Evolutionary conservation across 306 rosid genomes (phyloP), one percentile per base, ranked within the genome.

Genomic region (Carpinus viminea): DNA sequence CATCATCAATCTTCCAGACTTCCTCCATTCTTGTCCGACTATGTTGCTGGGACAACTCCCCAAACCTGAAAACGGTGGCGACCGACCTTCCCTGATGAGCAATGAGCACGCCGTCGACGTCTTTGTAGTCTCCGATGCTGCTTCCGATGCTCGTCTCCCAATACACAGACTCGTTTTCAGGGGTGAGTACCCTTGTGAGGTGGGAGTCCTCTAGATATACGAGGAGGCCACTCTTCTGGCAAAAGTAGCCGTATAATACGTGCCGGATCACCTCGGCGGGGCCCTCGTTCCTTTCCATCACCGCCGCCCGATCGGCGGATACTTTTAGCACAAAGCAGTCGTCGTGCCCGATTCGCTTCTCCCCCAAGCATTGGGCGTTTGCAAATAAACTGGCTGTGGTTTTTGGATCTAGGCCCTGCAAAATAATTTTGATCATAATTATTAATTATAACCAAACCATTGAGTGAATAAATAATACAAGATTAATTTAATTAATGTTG

Each of bases 71-170:
- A 11, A 93, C 93, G 0, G 98, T 95, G 10, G 98, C 98, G 4
- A 93, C 87, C 1, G 99, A 95, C 1, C 98, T 91, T 66, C 99
- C 98, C 52, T 86, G 94, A 80, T 95, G 99, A 1, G 97, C 99
- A 1, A 95, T 90, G 36, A 93, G 64, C 46, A 93, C 75, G 0
- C 98, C 98, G 48, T 91, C 99, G 0, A 93, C 91, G 46, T 89
- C 99, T 65, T 93, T 77, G 12, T 93, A 93, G 68, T 93, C 99
- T 4, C 84, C 92, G 26, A 95, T 93, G 88, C 89, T 90, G 79
- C 99, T 95, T 0, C 99, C 99, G 64, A 93, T 95, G 36, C 97
- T 95, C 60, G 98, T 95, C 86, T 95, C 99, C 99, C 98, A 93
- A 17, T 89, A 95, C 65, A 95, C 91, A 0, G 88, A 84, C 59